Base-by-base conservation (phyloP, 148 eudicot genomes). In the Cornus florida region DNA sequence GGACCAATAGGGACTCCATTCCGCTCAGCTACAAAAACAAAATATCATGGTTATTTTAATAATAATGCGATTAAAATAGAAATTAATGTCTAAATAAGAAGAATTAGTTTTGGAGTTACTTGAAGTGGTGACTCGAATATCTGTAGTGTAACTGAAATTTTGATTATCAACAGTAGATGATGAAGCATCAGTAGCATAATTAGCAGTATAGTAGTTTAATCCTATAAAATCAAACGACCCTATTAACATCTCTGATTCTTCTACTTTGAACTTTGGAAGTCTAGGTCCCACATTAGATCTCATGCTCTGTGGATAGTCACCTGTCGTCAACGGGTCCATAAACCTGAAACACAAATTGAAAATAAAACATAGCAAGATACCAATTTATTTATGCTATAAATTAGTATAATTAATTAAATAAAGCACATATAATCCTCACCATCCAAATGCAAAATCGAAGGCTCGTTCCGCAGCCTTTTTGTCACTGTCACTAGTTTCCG, bases 201-300 rank as follows among this genome's bases (percentile, higher is more conserved):
- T 82, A 48, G 86, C 82, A 6, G 89, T 83, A 76, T 90, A 90
- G 76, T 90, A 86, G 70, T 90, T 88, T 38, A 90, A 20, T 33
- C 93, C 93, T 22, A 90, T 68, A 73, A 84, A 90, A 84, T 90
- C 93, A 64, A 70, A 81, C 0, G 93, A 90, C 14, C 80, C 82
- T 28, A 77, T 85, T 59, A 85, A 57, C 71, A 73, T 59, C n/a
- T 56, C 57, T 0, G 70, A 70, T 77, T 86, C 69, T 70, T 82
- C 80, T 7, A 24, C 64, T n/a, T 83, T 76, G 79, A 86, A 86
- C 24, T 75, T 46, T 7, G 81, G 88, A 35, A 86, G 70, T 65
- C 88, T 24, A 12, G 67, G 43, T 60, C 73, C 75, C 31, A 86
- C 86, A 4, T 39, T 24, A 1, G 23, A 32, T 8, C 70, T 65